Base-by-base conservation (phyloP, 2,329 filamentous ascomycete genomes). In the Bipolaris cookei region DNA sequence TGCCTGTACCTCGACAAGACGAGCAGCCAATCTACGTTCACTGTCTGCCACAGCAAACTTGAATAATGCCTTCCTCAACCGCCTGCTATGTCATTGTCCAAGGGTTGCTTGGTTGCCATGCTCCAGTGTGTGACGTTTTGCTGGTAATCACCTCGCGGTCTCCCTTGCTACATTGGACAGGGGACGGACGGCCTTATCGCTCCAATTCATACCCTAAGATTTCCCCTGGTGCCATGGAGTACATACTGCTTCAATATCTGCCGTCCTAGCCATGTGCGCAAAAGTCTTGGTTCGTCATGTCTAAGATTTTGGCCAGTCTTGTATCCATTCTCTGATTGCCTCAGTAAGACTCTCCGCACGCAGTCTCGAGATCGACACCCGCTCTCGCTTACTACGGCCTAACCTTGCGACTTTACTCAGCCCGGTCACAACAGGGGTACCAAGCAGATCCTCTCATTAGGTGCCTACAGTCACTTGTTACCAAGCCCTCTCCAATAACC, bases 401-500 rank as follows among this genome's bases (percentile, higher is more conserved):
- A 38, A 55, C 53, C 48, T 35, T 30, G 38, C 28, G 41, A 39
- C 42, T 44, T 39, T 52, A 45, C 35, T 52, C 20, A 44, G 48
- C 59, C 58, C 58, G 41, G 50, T 52, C 42, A 39, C 32, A 25
- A 30, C 54, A 55, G 45, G 62, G 49, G 23, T 60, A 44, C 34
- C 38, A 47, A 37, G 45, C 45, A 28, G 45, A 37, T 21, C 32
- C 20, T 47, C 45, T n/a, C 7, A 47, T 47, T 25, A 47, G 23
- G 45, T 47, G 35, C 20, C 16, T 35, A 25, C 21, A 39, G 21
- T 13, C n/a, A 44, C 42, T 44, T 38, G 34, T 42, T 46, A 21
- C 43, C 42, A 44, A 54, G 52, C 45, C 52, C 21, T 39, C 52
- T n/a, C 20, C 46, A 32, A 30, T 49, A 45, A 50, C 59, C 39